Percentiles rank a stretch among this genome's conserved stretches.
Conservation (phyloP, 371 early-diverging fungal species). For the Mucor racemosus region DNA sequence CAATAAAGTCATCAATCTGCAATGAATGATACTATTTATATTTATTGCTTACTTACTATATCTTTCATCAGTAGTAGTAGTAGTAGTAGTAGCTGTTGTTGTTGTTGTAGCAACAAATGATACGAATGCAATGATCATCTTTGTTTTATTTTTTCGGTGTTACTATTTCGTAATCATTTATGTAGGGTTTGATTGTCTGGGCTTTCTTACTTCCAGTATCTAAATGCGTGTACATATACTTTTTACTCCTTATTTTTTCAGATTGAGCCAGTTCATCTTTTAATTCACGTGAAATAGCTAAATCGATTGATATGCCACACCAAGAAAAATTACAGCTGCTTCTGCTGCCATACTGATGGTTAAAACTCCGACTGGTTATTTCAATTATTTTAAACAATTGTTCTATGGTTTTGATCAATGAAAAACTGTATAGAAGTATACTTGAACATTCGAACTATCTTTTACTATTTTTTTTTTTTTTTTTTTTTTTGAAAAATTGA, state of each 20-base stretch:
- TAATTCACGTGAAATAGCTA: background rate
- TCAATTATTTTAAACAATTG: no score
- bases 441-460: no score
- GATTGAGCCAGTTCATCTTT: background rate
- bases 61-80: no score
- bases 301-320: background rate
- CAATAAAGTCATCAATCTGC: background rate
- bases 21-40: background rate
- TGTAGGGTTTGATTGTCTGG: background rate
- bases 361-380: no score
- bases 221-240: background rate
- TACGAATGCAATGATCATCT: constrained; percentile 6
- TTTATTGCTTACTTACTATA: background rate
- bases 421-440: no score
- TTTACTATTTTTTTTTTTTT: no score
- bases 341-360: no score
- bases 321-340: no score
- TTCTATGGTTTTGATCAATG: no score
- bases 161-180: background rate
- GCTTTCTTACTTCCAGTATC: background rate
- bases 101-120: constrained; percentile 5
- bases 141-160: background rate
- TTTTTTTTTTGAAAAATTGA: no score
- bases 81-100: background rate
- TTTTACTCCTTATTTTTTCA: background rate